Conservation (phyloP, 2,329 filamentous ascomycete genomes). For the Fusarium fujikuroi region DNA sequence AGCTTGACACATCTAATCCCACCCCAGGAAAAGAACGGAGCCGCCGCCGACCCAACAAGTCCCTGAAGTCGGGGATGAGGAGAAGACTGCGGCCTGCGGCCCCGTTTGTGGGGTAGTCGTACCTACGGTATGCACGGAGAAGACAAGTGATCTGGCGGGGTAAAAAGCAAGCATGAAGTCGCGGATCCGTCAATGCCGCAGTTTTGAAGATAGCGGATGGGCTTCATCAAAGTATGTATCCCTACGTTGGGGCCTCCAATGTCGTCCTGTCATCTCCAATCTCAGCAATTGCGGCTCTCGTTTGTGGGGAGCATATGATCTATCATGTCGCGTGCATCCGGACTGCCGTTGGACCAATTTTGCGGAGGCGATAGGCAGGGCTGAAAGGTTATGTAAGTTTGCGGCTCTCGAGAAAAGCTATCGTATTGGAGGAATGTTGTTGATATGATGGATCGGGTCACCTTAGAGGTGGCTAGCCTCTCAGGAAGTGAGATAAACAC, state of each 20-base stretch:
- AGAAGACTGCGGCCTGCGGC: constrained; percentile 34
- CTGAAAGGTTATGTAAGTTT: constrained; percentile 14
- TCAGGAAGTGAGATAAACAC: neutral
- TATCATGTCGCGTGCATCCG: constrained; percentile 19
- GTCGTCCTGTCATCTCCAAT: constrained; percentile 19
- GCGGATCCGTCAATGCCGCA: constrained; percentile 33
- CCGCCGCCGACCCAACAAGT: constrained; percentile 25
- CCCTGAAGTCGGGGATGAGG: constrained; percentile 33
- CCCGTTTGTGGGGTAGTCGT: constrained; percentile 39
- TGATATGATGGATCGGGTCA: neutral
- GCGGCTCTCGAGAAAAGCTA: constrained; percentile 4
- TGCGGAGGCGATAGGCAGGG: neutral
- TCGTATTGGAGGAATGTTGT: neutral
- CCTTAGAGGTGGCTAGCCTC: neutral
- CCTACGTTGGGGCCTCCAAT: neutral
- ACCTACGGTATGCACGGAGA: constrained; percentile 11
- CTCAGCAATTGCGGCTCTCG: constrained; percentile 39
- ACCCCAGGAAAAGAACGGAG: constrained; percentile 23
- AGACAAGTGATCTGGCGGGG: constrained; percentile 32
- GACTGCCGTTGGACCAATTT: constrained; percentile 2
- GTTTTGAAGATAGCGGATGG: constrained; percentile 4
- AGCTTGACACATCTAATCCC: constrained; percentile 17
- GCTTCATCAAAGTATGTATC: constrained; percentile 7
- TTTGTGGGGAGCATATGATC: constrained; percentile 25
- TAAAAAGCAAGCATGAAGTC: constrained; percentile 32